phyloP scores from a whole-genome alignment of 306 rosid genomes.

The Cyclanthera cordifolia region DNA sequence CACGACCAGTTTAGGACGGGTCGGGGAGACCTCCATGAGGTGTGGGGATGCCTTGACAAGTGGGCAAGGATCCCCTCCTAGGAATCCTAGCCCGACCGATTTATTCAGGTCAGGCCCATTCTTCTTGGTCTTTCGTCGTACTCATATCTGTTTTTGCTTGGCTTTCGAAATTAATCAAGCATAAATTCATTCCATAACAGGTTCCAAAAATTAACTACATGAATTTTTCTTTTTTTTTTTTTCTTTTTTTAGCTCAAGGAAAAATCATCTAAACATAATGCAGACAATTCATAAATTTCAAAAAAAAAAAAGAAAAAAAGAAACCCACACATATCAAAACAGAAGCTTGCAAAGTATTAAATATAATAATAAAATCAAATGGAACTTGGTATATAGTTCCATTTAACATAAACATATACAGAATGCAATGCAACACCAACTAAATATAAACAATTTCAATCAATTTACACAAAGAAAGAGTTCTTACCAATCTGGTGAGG shows the following conservation, averaged over 20 bases:
- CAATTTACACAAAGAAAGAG: not conserved
- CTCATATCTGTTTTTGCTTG: too few relatives aligned
- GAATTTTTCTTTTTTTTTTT: not conserved
- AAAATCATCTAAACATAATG: not conserved
- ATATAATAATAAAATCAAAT: not conserved
- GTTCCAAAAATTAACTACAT: not conserved
- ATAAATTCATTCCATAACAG: too few relatives aligned
- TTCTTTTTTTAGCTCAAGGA: not conserved
- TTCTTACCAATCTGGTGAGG: not conserved
- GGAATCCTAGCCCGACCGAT: too few relatives aligned
- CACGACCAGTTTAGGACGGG: too few relatives aligned
- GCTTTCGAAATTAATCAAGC: too few relatives aligned
- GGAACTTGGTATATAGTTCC: not conserved
- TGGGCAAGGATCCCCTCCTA: too few relatives aligned
- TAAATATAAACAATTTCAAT: conserved; percentile 3
- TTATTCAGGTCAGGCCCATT: too few relatives aligned
- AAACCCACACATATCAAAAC: not conserved
- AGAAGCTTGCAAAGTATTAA: not conserved
- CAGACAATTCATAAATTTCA: not conserved
- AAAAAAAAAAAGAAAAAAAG: not conserved
- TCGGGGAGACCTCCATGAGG: too few relatives aligned
- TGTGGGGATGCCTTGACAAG: too few relatives aligned
- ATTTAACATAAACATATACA: not conserved
- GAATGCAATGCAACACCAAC: not conserved
- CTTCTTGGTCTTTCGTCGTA: too few relatives aligned